A percentile compares a stretch with the other conserved stretches of the same genome.
phyloP scores from a whole-genome alignment of 345 rosid species.

The Garcia nutans region DNA sequence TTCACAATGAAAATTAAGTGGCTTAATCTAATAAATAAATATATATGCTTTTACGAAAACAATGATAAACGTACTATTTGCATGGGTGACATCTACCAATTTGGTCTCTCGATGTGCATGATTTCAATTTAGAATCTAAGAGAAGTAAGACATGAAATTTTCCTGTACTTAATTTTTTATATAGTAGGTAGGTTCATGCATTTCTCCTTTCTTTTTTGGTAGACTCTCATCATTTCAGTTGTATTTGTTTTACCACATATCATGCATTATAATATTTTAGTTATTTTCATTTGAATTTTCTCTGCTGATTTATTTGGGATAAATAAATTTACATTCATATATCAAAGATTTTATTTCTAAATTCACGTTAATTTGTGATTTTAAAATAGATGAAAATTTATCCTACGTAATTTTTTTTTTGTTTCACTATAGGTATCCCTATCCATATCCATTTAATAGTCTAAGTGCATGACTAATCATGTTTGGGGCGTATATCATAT shows the following conservation, averaged over 20 bases:
- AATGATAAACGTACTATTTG: neutral
- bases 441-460: too few relatives aligned
- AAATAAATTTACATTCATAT: too few relatives aligned
- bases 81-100: neutral
- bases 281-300: too few relatives aligned
- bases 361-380: too few relatives aligned
- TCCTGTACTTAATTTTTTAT: neutral
- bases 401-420: too few relatives aligned
- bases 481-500: too few relatives aligned
- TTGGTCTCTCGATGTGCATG: neutral
- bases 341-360: too few relatives aligned
- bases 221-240: slow-evolving; percentile 29
- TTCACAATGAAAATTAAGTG: neutral
- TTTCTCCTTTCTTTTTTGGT: slow-evolving; percentile 13
- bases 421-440: too few relatives aligned
- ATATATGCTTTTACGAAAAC: neutral
- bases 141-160: neutral
- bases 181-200: slow-evolving; percentile 32
- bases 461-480: too few relatives aligned
- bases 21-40: neutral
- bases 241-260: neutral
- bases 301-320: too few relatives aligned
- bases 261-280: neutral
- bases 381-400: too few relatives aligned
- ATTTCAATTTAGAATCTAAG: neutral